A percentile compares a stretch with the other conserved stretches of the same genome.
Conservation (phyloP, 768 basidiomycete species). For the Agaricus blazei region DNA sequence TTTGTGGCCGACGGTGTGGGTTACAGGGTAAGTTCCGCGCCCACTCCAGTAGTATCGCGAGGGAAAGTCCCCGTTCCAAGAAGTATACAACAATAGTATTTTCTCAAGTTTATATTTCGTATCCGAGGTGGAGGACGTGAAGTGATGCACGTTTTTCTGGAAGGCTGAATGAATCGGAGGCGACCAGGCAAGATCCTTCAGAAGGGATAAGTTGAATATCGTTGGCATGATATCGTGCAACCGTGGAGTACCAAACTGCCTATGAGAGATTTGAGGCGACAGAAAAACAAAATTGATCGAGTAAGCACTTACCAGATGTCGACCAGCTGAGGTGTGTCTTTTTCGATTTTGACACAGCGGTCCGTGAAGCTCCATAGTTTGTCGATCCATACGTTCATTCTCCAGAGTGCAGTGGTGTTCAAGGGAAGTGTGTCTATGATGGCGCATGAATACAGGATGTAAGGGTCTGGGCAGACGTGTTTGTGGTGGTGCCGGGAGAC, state of each 20-base stretch:
- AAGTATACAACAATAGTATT: not conserved
- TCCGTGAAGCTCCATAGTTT: constrained; percentile 35
- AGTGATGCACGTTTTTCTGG: constrained; percentile 38
- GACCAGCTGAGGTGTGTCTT: constrained; percentile 36
- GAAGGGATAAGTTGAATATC: not conserved
- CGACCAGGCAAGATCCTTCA: constrained; percentile 58
- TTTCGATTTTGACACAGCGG: constrained; percentile 43
- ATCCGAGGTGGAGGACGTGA: constrained; percentile 14
- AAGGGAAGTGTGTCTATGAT: constrained; percentile 16
- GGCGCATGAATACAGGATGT: constrained; percentile 19
- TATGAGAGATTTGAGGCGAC: constrained; percentile 16
- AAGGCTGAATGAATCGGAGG: constrained; percentile 49
- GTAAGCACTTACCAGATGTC: constrained; percentile 40
- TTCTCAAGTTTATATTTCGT: constrained; percentile 2
- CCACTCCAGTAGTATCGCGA: not conserved
- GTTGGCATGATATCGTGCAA: constrained; percentile 40
- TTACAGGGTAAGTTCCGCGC: not conserved
- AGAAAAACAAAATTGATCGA: not conserved
- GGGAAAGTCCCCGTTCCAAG: constrained; percentile 1
- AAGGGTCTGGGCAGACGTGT: constrained; percentile 36
- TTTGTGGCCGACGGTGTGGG: not conserved
- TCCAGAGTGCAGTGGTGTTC: constrained; percentile 21
- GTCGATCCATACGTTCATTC: constrained; percentile 42
- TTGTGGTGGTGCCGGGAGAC: constrained; percentile 43
- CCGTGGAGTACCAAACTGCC: constrained; percentile 43